These are phyloP conservation scores for Leptomonas pyrrhocoris DNA, from an alignment of 208 protist genomes.

Conservation along the genomic window DNA sequence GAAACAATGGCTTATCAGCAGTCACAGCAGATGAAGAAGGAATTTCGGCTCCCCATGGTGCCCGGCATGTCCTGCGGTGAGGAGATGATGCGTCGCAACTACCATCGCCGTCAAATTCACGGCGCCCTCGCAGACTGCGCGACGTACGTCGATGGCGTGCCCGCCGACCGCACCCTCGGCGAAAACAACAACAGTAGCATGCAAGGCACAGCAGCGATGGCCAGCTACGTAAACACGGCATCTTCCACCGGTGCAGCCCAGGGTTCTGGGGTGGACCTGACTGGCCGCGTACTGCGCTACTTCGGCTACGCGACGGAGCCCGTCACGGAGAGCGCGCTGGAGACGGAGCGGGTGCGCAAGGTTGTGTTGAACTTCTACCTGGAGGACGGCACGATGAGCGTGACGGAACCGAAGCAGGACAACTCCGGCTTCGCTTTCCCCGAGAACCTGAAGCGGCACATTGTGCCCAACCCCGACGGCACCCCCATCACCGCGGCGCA, in stretches of 20 bases:
- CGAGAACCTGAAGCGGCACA: slow-evolving; percentile 90
- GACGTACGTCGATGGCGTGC: slow-evolving; percentile 59
- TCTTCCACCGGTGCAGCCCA: neutral
- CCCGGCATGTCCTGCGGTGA: slow-evolving; percentile 86
- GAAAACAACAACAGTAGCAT: slow-evolving; percentile 24
- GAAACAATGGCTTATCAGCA: slow-evolving; percentile 68
- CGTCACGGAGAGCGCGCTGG: slow-evolving; percentile 93
- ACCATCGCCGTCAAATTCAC: slow-evolving; percentile 79
- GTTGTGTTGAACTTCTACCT: slow-evolving; percentile 94
- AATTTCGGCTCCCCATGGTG: slow-evolving; percentile 91
- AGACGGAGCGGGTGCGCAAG: slow-evolving; percentile 92
- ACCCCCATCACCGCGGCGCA: slow-evolving; percentile 78
- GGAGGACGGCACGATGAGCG: slow-evolving; percentile 96
- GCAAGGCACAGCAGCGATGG: neutral
- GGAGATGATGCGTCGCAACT: slow-evolving; percentile 92
- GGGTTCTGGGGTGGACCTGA: slow-evolving; percentile 45
- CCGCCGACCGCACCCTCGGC: slow-evolving; percentile 48
- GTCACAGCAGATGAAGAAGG: slow-evolving; percentile 86
- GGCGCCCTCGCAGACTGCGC: slow-evolving; percentile 42
- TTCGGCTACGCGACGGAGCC: slow-evolving; percentile 95
- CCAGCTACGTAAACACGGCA: slow-evolving; percentile 6
- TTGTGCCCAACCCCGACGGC: slow-evolving; percentile 81
- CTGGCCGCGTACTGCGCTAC: slow-evolving; percentile 92
- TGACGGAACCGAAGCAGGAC: slow-evolving; percentile 91
- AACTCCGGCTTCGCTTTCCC: slow-evolving; percentile 96